Conservation (phyloP, 208 protist species). For the Leishmania tropica region DNA sequence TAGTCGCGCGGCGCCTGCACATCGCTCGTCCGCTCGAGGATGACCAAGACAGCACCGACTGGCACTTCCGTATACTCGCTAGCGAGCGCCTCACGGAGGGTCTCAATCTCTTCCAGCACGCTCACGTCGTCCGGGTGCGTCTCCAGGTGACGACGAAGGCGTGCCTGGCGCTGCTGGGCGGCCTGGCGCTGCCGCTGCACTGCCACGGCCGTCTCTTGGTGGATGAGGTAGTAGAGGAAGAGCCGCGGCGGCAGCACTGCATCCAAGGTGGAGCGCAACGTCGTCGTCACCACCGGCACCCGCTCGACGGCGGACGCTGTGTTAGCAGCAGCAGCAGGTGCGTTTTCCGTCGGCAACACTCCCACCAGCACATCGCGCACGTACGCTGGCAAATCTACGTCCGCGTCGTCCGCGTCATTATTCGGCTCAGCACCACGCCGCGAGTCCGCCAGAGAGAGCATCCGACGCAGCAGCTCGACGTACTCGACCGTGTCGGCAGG, state of each 20-base stretch:
- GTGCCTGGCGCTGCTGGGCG: conserved; percentile 11
- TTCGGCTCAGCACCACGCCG: not conserved
- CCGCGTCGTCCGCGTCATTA: not conserved
- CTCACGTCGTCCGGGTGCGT: conserved; percentile 24
- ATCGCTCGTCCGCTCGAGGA: conserved; percentile 50
- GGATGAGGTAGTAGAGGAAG: conserved; percentile 33
- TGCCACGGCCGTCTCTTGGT: conserved; percentile 22
- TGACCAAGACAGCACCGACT: conserved; percentile 35
- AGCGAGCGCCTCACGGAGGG: conserved; percentile 6
- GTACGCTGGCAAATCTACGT: conserved; percentile 25
- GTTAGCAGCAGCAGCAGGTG: not conserved
- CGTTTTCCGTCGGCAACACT: not conserved
- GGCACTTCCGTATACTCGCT: conserved; percentile 12
- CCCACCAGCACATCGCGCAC: conserved; percentile 19
- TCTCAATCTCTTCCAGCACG: conserved; percentile 22
- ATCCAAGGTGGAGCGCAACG: conserved; percentile 30
- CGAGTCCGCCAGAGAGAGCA: conserved; percentile 3
- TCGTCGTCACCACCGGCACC: conserved; percentile 20
- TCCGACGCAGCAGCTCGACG: conserved; percentile 10
- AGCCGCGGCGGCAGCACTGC: conserved; percentile 46
- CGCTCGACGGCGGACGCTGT: not conserved
- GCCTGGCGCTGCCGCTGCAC: conserved; percentile 29
- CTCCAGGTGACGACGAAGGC: conserved; percentile 7
- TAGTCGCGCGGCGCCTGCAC: conserved; percentile 38
- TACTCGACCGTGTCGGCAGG: conserved; percentile 25